These are phyloP conservation scores for Chrysosporium queenslandicum DNA, from an alignment of 2,329 filamentous ascomycete species.

Conservation along the genomic window DNA sequence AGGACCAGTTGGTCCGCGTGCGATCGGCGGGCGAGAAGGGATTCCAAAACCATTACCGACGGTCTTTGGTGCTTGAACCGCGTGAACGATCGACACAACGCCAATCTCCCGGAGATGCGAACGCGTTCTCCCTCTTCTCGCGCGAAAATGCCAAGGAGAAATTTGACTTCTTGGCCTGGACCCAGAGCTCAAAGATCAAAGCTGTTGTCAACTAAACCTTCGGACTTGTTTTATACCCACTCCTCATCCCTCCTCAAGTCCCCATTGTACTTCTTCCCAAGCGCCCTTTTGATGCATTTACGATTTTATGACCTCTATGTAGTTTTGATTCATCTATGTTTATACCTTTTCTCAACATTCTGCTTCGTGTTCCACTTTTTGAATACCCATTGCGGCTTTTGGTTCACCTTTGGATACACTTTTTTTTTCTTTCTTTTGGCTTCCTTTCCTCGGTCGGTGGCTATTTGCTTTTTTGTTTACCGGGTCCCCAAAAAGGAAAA, in stretches of 20 bases:
- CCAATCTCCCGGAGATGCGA: conserved; percentile 20
- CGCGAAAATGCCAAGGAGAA: conserved; percentile 40
- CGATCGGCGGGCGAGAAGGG: conserved; percentile 53
- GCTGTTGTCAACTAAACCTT: conserved; percentile 26
- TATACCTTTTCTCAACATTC: too few species aligned
- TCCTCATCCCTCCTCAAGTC: too few species aligned
- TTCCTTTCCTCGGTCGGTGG: not conserved
- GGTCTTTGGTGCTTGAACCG: conserved; percentile 75
- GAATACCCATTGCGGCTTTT: conserved; percentile 1
- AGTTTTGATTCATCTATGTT: not conserved
- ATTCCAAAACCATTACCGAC: conserved; percentile 63
- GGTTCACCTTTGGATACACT: not conserved
- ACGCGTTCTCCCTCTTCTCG: conserved; percentile 22
- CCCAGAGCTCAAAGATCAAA: conserved; percentile 37
- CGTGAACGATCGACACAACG: conserved; percentile 25
- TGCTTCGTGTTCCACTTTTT: conserved; percentile 5
- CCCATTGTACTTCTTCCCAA: too few species aligned
- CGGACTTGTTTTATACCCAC: conserved; percentile 3
- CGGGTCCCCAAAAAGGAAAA: not conserved
- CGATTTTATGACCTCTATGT: conserved; percentile 20
- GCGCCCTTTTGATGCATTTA: conserved; percentile 11
- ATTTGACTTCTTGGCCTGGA: conserved; percentile 46
- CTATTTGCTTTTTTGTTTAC: not conserved
- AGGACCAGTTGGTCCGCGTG: conserved; percentile 67
- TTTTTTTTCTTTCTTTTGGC: not conserved